Base-by-base conservation (phyloP, 352 stramenopile species). In the Pythium vanterpoolii region DNA sequence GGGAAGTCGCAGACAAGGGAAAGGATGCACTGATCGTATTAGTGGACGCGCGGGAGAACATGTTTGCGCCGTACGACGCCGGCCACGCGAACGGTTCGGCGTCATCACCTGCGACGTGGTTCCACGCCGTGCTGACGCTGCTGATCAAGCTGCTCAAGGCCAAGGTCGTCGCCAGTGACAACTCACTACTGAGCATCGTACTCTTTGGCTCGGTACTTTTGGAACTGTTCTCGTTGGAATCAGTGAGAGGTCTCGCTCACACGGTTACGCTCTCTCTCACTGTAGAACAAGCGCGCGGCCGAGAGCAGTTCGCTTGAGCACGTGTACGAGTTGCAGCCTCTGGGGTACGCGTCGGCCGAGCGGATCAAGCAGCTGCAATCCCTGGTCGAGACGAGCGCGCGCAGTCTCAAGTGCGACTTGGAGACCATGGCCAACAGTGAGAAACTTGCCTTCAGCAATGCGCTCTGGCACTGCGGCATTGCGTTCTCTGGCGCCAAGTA, bases 401-500 rank as follows among this genome's bases (percentile, higher is more conserved):
- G 33, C 23, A 68, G 88, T 28, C 67, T 86, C 2, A 65, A 73
- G 38, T 51, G 45, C 26, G 71, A 73, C 28, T 83, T 79, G 53
- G 53, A 82, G 45, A 74, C 73, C 33, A 91, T 94, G 75, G 50
- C 68, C 4, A 86, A 84, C 48, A 70, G 48, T 11, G 82, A 91
- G 2, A 68, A 64, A 18, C 55, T 94, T 7, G 74, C 79, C 2
- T 82, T 94, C 61, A 94, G 84, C 68, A 94, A 94, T 28, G 81
- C 81, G 31, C 62, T 94, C 30, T 94, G 84, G 84, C 82, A 92
- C 62, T 90, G 79, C 56, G 79, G 82, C 19, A 87, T 92, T 24
- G 76, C 79, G 8, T 94, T 94, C 42, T 90, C 82, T 0, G 85
- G 81, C 21, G 82, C 84, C 58, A 89, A 89, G 84, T 93, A 71